These are phyloP conservation scores for Blastocystis sp. DNA, from an alignment of 352 stramenopile genomes.

Conservation along the genomic window DNA sequence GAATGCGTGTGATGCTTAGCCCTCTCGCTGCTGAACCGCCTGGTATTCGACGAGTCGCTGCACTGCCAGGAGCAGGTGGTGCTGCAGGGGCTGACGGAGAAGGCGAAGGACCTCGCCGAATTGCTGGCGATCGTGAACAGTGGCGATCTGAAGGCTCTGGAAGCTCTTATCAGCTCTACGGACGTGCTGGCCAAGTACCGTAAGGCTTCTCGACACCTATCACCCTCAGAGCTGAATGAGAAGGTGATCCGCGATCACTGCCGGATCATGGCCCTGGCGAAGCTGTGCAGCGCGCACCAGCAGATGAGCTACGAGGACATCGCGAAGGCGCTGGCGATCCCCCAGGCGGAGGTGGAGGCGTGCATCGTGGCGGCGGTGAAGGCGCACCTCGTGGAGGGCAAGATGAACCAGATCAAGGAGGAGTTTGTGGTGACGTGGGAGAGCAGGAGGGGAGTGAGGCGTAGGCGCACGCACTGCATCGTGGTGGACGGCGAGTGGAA, in stretches of 20 bases:
- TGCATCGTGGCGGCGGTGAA: conserved; percentile 37
- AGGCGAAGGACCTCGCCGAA: background rate
- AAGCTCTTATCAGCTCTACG: background rate
- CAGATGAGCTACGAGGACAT: conserved; percentile 48
- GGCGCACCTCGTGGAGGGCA: conserved; percentile 27
- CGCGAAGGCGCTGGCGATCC: conserved; percentile 25
- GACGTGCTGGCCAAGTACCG: background rate
- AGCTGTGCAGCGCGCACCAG: conserved; percentile 20
- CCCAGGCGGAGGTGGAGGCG: conserved; percentile 12
- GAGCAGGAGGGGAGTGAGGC: background rate
- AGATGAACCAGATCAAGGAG: conserved; percentile 58
- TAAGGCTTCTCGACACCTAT: background rate
- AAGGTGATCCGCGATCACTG: background rate
- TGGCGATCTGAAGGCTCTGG: conserved; percentile 10
- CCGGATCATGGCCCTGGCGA: conserved; percentile 15
- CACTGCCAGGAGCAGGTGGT: conserved; percentile 6
- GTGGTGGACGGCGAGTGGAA: conserved; percentile 63
- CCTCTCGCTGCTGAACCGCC: background rate
- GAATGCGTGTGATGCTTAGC: background rate
- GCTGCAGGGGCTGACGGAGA: conserved; percentile 19
- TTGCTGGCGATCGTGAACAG: conserved; percentile 50
- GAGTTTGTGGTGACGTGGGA: conserved; percentile 58
- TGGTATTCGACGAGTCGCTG: conserved; percentile 7
- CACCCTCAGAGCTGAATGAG: conserved; percentile 14
- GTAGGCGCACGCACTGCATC: conserved; percentile 26